Evolutionary conservation across 23 red algal genomes (phyloP), one percentile per base, ranked within the genome.

Genomic region (Gracilaria domingensis): DNA sequence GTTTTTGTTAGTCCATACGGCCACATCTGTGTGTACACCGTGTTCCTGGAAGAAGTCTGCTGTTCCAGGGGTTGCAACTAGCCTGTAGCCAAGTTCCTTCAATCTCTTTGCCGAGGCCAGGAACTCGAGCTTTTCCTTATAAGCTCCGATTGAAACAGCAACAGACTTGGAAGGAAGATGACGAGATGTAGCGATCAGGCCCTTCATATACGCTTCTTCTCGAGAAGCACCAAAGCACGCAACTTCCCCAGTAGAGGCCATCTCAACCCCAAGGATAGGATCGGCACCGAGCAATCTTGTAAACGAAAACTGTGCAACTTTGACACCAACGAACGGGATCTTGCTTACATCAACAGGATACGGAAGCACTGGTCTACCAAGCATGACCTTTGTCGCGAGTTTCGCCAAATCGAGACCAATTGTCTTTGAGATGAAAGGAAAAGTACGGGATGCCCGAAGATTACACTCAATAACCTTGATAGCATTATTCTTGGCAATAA

Each of bases 381-480:
- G 78, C 94, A 99, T 99, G 7, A 99, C 97, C 72, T 99, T 99
- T 79, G 97, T 96, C 16, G 97, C 97, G 34, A 99, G 69, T 69
- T 96, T 99, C n/a, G 97, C 97, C 30, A 99, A 66, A 82, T 99
- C 93, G 21, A 99, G 82, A 80, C 97, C 97, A 29, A 96, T 83
- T 13, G 97, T 99, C 88, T 99, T 99, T 28, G 91, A 95, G 36
- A 96, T 90, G 73, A 99, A 99, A 14, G 97, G 97, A 66, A 99
- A 99, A 18, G 93, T 91, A 51, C 97, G 90, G 23, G 93, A 93
- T 14, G 97, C 97, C 13, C 97, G 81, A 83, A 99, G 81, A 81
- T 99, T 99, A 67, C 97, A 99, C 84, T 99, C 97, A 65, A 99
- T 99, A 8, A 99, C 97, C 65, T 99, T 99, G 85, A 99, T 99